Evolutionary conservation across 2,329 filamentous ascomycete species (phyloP).

Genomic region (Hypomyces perniciosus): DNA sequence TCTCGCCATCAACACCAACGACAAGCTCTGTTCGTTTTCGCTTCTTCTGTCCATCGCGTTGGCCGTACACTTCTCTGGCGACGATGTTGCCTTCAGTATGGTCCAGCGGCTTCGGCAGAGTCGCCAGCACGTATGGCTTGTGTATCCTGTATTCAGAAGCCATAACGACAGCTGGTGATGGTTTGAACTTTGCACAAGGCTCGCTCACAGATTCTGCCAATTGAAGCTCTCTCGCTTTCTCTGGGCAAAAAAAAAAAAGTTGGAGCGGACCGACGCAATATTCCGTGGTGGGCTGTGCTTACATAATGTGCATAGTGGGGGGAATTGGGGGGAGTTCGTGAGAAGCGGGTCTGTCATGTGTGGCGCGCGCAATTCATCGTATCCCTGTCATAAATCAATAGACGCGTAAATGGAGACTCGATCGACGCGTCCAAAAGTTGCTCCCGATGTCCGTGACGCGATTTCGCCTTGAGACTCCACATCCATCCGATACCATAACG

Average conservation of each 20-base stretch:
- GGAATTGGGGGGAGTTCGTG: not conserved
- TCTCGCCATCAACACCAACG: constrained; percentile 60
- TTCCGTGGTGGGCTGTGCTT: constrained; percentile 27
- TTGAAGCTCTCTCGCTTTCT: constrained; percentile 21
- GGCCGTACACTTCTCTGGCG: constrained; percentile 56
- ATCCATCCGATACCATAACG: too few species aligned
- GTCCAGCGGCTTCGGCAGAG: constrained; percentile 54
- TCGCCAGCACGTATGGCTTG: constrained; percentile 57
- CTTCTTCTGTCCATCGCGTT: constrained; percentile 51
- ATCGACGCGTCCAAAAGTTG: constrained; percentile 8
- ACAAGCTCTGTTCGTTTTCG: constrained; percentile 58
- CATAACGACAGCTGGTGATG: constrained; percentile 33
- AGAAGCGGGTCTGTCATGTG: not conserved
- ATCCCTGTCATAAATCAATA: constrained; percentile 8
- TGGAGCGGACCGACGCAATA: constrained; percentile 27
- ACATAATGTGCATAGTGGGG: constrained; percentile 17
- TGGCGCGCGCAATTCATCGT: constrained; percentile 4
- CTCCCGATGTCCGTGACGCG: not conserved
- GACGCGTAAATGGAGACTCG: constrained; percentile 11
- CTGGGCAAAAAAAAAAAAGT: constrained; percentile 29
- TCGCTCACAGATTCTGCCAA: constrained; percentile 5
- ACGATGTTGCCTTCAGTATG: constrained; percentile 45
- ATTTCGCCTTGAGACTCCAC: not conserved
- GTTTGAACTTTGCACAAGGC: not conserved
- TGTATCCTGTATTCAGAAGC: constrained; percentile 56